Evolutionary conservation across 371 early-diverging fungal genomes (phyloP).

Genomic region (Rhizopus stolonifer): DNA sequence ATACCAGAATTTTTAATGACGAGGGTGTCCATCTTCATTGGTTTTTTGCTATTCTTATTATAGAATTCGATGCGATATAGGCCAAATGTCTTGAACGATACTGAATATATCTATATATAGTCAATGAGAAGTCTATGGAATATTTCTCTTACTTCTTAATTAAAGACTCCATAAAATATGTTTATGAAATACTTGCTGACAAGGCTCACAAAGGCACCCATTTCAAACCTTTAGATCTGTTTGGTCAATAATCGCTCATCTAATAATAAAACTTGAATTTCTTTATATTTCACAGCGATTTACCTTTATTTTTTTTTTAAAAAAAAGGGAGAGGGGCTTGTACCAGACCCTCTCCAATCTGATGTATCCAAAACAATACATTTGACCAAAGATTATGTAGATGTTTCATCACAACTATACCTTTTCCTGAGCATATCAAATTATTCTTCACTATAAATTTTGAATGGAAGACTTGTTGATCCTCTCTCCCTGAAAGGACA

Average conservation of each 20-base stretch:
- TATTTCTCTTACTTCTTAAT: conserved; percentile 55
- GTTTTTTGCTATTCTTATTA: conserved; percentile 75
- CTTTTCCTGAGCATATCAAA: conserved; percentile 87
- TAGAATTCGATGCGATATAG: conserved; percentile 86
- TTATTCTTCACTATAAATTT: conserved; percentile 89
- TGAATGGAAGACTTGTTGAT: conserved; percentile 77
- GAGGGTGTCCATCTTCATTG: conserved; percentile 85
- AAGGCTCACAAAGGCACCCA: conserved; percentile 87
- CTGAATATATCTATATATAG: conserved; percentile 66
- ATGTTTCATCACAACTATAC: conserved; percentile 80
- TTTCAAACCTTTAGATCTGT: conserved; percentile 82
- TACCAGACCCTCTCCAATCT: conserved; percentile 93
- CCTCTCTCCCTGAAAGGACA: conserved; percentile 73
- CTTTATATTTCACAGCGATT: background rate
- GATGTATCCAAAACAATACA: conserved; percentile 80
- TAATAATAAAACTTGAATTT: conserved; percentile 3
- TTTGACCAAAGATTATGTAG: conserved; percentile 80
- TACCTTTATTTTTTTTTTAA: conserved; percentile 77
- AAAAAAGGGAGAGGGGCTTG: conserved; percentile 85
- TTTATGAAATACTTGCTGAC: conserved; percentile 92
- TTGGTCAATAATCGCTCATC: conserved; percentile 94
- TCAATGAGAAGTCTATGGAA: background rate
- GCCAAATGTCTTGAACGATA: conserved; percentile 92
- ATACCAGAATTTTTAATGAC: conserved; percentile 97
- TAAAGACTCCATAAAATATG: conserved; percentile 79